These are phyloP conservation scores for Ceratobasidium theobromae DNA, from an alignment of 1,284 basidiomycete species.

Conservation along the genomic window DNA sequence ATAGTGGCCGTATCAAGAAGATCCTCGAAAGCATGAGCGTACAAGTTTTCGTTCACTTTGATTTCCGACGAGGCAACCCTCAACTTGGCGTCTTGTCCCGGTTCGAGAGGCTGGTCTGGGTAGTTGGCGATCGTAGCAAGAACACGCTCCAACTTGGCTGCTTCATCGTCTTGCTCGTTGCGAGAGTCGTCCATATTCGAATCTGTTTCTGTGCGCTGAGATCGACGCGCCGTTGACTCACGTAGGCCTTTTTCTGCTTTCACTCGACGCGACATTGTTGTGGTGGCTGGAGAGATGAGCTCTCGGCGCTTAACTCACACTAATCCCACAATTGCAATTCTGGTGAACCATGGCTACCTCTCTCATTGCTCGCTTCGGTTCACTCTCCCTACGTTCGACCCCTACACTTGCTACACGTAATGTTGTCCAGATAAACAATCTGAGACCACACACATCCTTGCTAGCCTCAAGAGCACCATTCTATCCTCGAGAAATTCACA, in stretches of 20 bases:
- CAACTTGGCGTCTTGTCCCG: slow-evolving; percentile 23
- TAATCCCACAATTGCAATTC: not conserved
- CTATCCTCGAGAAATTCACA: slow-evolving; percentile 59
- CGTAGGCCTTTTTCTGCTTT: slow-evolving; percentile 10
- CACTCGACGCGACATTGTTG: slow-evolving; percentile 12
- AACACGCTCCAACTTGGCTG: slow-evolving; percentile 47
- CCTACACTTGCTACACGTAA: not conserved
- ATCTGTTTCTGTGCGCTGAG: slow-evolving; percentile 53
- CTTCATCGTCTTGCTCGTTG: slow-evolving; percentile 48
- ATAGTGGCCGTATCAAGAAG: slow-evolving; percentile 42
- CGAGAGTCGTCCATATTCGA: slow-evolving; percentile 32
- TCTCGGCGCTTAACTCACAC: not conserved
- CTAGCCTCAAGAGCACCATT: not conserved
- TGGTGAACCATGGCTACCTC: slow-evolving; percentile 17
- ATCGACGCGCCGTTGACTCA: not conserved
- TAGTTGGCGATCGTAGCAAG: slow-evolving; percentile 51
- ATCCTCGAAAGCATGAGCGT: slow-evolving; percentile 12
- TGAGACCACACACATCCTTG: not conserved
- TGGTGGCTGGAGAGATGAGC: not conserved
- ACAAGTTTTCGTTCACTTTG: slow-evolving; percentile 21
- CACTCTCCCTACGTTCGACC: slow-evolving; percentile 13
- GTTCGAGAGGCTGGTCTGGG: slow-evolving; percentile 59
- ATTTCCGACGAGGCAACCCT: slow-evolving; percentile 22
- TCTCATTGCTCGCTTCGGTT: slow-evolving; percentile 11
- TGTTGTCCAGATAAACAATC: not conserved